Base-by-base conservation (phyloP, 257 asterid genomes). In the Nicotiana tabacum region DNA sequence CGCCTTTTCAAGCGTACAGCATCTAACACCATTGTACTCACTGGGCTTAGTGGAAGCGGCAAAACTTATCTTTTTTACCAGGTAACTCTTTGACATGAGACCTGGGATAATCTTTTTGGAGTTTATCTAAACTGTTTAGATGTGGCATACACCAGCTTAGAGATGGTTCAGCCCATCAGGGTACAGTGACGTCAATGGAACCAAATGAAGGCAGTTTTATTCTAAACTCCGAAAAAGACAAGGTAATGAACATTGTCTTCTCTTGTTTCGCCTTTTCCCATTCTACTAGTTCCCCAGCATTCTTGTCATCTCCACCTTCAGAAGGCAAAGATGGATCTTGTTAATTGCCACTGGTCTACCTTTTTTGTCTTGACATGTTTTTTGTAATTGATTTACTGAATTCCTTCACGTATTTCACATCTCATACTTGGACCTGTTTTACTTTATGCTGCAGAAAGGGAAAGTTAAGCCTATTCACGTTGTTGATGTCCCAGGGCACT, bases 401-500 rank as follows among this genome's bases (percentile, higher is more conserved):
- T 48, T 48, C 43, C 7, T 37, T 77, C 65, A 66, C 9, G 64
- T 48, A 84, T 51, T 48, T 74, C 62, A 24, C 8, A 29, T 80
- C 37, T 58, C 80, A 13, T 48, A 74, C 62, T 32, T 35, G 18
- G 74, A 55, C 62, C 78, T 83, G 60, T 37, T 83, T 70, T 83
- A 84, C 66, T 29, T 29, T 65, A 48, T 32, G 79, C 81, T 81
- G 87, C 90, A 96, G 97, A 89, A 87, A 87, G 92, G 93, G 18
- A 92, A 92, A 87, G 67, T 87, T 77, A 95, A 90, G 89, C 94
- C 90, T 18, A 91, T 92, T 85, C 95, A 89, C 61, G 33, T 92
- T 69, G 93, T 96, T 88, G 98, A 96, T 86, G 92, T 96, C 86
- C 98, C 97, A 77, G 99, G 99, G 51, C 97, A 94, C 69, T 90